Conservation (phyloP, 768 basidiomycete genomes). For the Hortiboletus flavorubellus region DNA sequence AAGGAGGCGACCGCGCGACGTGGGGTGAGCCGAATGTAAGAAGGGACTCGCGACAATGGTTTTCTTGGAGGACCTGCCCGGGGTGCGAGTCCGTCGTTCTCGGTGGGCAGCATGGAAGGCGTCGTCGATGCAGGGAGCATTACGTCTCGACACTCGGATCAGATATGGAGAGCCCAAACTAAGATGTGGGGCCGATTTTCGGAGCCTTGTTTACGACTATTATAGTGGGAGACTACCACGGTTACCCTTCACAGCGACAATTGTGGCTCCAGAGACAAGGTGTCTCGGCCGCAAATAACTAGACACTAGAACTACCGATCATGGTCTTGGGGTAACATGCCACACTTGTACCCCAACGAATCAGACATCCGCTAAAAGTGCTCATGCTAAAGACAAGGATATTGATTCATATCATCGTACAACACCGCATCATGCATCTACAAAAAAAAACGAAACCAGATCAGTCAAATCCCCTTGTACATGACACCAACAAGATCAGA, state of each 20-base stretch:
- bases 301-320: conserved; percentile 3
- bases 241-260: too few relatives aligned
- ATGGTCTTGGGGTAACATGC: neutral
- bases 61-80: neutral
- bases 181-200: too few relatives aligned
- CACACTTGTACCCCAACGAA: too few relatives aligned
- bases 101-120: conserved; percentile 1
- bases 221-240: too few relatives aligned
- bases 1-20: conserved; percentile 66
- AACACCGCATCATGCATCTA: conserved; percentile 9
- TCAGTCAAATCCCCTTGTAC: conserved; percentile 11
- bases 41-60: conserved; percentile 20
- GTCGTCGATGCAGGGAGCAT: neutral
- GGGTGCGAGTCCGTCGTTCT: conserved; percentile 3
- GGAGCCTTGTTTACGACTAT: too few relatives aligned
- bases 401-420: conserved; percentile 7
- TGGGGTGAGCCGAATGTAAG: conserved; percentile 53
- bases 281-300: too few relatives aligned
- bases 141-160: neutral
- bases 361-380: too few relatives aligned
- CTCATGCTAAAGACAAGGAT: neutral
- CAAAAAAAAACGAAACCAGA: neutral
- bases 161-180: neutral
- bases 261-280: too few relatives aligned
- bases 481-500: conserved; percentile 48